Evolutionary conservation across 1,284 basidiomycete genomes (phyloP).

Genomic region (Trichosporon inkin): DNA sequence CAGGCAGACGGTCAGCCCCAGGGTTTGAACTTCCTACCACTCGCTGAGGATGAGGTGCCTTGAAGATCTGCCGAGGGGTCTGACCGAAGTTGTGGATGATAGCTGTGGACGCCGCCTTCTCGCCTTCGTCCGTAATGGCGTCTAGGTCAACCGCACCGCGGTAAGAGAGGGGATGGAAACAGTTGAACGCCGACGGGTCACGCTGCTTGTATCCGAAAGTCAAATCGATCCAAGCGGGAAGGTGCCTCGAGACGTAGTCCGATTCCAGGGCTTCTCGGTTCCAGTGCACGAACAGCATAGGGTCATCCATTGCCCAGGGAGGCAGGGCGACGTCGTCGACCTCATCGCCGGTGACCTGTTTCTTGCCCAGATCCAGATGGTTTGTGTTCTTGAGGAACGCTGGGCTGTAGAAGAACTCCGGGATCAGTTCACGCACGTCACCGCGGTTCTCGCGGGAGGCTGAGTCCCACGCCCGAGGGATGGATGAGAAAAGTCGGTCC

Average conservation of each 20-base stretch:
- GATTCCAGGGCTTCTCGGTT: constrained; percentile 88
- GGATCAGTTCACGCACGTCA: constrained; percentile 90
- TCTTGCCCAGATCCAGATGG: constrained; percentile 76
- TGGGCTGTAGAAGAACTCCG: constrained; percentile 71
- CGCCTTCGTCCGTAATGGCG: constrained; percentile 73
- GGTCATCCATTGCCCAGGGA: constrained; percentile 82
- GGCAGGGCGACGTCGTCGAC: constrained; percentile 87
- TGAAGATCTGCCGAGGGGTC: constrained; percentile 85
- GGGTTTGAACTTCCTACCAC: constrained; percentile 50
- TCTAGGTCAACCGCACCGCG: constrained; percentile 88
- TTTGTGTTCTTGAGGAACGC: constrained; percentile 55
- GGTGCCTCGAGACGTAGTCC: constrained; percentile 75
- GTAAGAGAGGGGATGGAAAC: constrained; percentile 91
- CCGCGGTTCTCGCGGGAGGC: constrained; percentile 82
- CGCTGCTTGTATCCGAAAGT: constrained; percentile 76
- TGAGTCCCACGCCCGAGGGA: constrained; percentile 74
- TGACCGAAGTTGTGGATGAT: constrained; percentile 96
- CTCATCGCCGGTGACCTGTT: constrained; percentile 72
- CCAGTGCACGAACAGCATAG: constrained; percentile 73
- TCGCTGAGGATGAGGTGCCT: constrained; percentile 70
- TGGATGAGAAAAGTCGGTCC: constrained; percentile 81
- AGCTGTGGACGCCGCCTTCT: constrained; percentile 85
- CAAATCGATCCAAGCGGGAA: constrained; percentile 89
- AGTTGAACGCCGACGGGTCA: constrained; percentile 73
- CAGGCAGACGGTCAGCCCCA: constrained; percentile 64